These are phyloP conservation scores for Tylopilus plumbeoviolaceoides DNA, from an alignment of 768 basidiomycete species.

Conservation along the genomic window DNA sequence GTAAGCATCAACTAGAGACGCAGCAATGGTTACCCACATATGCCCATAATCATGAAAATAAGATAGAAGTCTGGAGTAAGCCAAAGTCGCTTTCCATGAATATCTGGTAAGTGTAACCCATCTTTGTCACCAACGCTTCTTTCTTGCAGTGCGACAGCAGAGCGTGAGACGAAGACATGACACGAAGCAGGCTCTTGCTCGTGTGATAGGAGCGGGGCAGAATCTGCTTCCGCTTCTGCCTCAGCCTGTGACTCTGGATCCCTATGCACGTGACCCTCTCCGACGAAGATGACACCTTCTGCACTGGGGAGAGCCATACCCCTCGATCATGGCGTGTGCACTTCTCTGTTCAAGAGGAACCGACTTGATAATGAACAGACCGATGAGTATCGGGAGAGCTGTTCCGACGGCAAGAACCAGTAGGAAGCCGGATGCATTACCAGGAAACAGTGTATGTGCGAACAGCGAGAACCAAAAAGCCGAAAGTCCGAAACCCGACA, in stretches of 20 bases:
- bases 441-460: too few species aligned
- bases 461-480: slow-evolving; percentile 86
- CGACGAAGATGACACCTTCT: slow-evolving; percentile 22
- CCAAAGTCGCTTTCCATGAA: slow-evolving; percentile 52
- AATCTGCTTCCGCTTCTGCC: slow-evolving; percentile 18
- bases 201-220: slow-evolving; percentile 21
- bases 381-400: slow-evolving; percentile 73
- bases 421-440: slow-evolving; percentile 74
- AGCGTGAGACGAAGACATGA: slow-evolving; percentile 15
- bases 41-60: slow-evolving; percentile 48
- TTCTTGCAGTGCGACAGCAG: slow-evolving; percentile 24
- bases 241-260: slow-evolving; percentile 11
- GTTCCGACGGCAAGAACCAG: slow-evolving; percentile 76
- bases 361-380: slow-evolving; percentile 65
- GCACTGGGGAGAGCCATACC: slow-evolving; percentile 17
- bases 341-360: slow-evolving; percentile 53
- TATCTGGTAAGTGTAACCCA: slow-evolving; percentile 42
- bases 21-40: slow-evolving; percentile 41
- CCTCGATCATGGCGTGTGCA: slow-evolving; percentile 2
- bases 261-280: slow-evolving; percentile 16
- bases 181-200: slow-evolving; percentile 17
- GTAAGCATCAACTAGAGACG: neutral
- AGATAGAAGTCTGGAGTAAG: slow-evolving; percentile 60
- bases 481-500: slow-evolving; percentile 89
- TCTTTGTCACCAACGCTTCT: slow-evolving; percentile 17